Evolutionary conservation across 2,329 filamentous ascomycete species (phyloP).

Genomic region (Phialophora verrucosa): DNA sequence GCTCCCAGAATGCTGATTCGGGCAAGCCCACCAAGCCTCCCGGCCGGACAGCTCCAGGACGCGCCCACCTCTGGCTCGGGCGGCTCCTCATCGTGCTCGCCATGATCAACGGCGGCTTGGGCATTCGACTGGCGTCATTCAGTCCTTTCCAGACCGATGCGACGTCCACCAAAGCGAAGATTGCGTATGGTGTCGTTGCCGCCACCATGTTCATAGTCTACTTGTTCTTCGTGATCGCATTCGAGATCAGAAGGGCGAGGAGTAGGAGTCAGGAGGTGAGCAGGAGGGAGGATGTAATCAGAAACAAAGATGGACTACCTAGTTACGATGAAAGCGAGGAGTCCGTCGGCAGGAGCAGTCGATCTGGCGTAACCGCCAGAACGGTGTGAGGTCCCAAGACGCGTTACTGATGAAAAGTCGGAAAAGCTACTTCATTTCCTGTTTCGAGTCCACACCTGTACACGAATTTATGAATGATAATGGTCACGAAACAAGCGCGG

Average conservation of each 20-base stretch:
- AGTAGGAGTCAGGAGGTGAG: constrained; percentile 15
- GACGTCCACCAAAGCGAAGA: constrained; percentile 45
- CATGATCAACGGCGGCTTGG: constrained; percentile 64
- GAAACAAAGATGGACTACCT: constrained; percentile 26
- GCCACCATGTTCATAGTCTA: constrained; percentile 55
- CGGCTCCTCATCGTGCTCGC: constrained; percentile 57
- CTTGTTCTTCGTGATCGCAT: constrained; percentile 40
- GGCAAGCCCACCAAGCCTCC: constrained; percentile 32
- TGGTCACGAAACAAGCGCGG: neutral
- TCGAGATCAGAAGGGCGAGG: constrained; percentile 33
- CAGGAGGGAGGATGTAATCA: constrained; percentile 22
- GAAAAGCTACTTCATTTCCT: neutral
- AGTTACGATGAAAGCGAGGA: constrained; percentile 36
- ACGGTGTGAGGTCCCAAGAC: neutral
- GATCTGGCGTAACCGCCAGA: neutral
- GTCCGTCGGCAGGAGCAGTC: constrained; percentile 22
- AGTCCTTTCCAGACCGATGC: constrained; percentile 43
- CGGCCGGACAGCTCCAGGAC: constrained; percentile 33
- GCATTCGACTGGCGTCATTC: constrained; percentile 55
- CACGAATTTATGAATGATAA: neutral
- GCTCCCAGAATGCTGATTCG: constrained; percentile 19
- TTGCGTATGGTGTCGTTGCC: constrained; percentile 59
- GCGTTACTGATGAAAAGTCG: neutral
- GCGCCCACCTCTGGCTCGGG: constrained; percentile 62
- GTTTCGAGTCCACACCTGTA: neutral